Evolutionary conservation across 1,139 yeast species (phyloP), one percentile per base, ranked within the genome.

Genomic region (Kurtzmaniella quercitrusa): DNA sequence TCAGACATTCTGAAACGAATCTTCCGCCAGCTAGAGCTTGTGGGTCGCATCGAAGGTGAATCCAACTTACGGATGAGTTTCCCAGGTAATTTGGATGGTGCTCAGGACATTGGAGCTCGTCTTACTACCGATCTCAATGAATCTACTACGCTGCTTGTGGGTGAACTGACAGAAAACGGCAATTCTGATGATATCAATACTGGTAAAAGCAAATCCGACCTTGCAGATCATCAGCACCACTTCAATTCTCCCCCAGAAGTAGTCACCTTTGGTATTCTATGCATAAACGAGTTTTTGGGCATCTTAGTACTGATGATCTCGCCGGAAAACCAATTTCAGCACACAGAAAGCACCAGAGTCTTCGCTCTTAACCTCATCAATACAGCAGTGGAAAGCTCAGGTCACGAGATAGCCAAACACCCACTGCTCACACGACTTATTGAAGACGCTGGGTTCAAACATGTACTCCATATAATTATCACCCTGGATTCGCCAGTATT

Each of bases 321-420:
- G 10, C 95, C 96, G 0, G 80, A 84, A 16, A 86, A 88, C 53
- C 88, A 85, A 56, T 80, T 80, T 54, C 93, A 86, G 56, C 94
- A 89, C 55, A 87, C 94, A 53, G 96, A 91, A 58, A 77, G 89
- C 31, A 85, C 97, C 1, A 76, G 96, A 45, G 84, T 87, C 12
- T 82, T 93, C 67, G 94, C 96, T 0, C 67, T 94, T 31, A 77
- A 82, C 39, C 74, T 93, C 39, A 73, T 94, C 36, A 83, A 82
- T 43, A 82, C 85, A 1, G 88, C 95, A 1, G 75, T 93, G 45
- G 98, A 93, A 60, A 84, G 89, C 9, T 73, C 93, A 6, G 97
- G 97, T 2, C 63, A 68, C 38, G 77, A 76, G 36, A 73, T 93
- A 43, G 79, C 85, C 1, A 62, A 70, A 11, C 93, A 87, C 55